A percentile compares a stretch with the other conserved stretches of the same genome.
phyloP scores from a whole-genome alignment of 495 filamentous ascomycete species.

The Bacidia rubella region DNA sequence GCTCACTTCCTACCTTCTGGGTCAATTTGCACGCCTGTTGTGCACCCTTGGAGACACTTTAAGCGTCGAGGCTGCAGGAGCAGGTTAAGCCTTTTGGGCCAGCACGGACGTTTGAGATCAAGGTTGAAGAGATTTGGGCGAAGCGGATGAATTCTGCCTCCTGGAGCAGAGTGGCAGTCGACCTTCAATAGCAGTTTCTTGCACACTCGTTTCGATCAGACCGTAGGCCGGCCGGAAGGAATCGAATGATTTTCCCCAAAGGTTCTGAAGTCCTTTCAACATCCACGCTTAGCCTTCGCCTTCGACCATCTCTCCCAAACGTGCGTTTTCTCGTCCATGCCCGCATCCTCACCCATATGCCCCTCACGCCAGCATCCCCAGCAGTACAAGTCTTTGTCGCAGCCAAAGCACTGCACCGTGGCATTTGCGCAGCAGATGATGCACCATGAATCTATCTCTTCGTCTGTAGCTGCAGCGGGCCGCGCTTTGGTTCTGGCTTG shows the following conservation, averaged over 20 bases:
- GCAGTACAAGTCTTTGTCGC: conserved; percentile 55
- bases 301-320: conserved; percentile 10
- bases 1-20: neutral
- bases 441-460: conserved; percentile 48
- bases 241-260: no score
- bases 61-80: no score
- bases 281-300: neutral
- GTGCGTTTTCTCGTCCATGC: conserved; percentile 13
- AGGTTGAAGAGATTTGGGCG: no score
- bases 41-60: no score
- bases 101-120: no score
- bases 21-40: no score
- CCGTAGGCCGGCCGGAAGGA: no score
- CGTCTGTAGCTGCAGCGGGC: conserved; percentile 3
- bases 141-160: neutral
- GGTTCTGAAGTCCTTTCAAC: no score
- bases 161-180: neutral
- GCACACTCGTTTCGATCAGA: no score
- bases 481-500: conserved; percentile 4
- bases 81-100: no score
- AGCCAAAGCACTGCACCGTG: conserved; percentile 45
- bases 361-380: conserved; percentile 54
- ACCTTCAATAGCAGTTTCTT: no score
- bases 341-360: conserved; percentile 38
- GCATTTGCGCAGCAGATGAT: conserved; percentile 57